Conservation (phyloP, 2,329 filamentous ascomycete species). For the Fusarium beomiforme region DNA sequence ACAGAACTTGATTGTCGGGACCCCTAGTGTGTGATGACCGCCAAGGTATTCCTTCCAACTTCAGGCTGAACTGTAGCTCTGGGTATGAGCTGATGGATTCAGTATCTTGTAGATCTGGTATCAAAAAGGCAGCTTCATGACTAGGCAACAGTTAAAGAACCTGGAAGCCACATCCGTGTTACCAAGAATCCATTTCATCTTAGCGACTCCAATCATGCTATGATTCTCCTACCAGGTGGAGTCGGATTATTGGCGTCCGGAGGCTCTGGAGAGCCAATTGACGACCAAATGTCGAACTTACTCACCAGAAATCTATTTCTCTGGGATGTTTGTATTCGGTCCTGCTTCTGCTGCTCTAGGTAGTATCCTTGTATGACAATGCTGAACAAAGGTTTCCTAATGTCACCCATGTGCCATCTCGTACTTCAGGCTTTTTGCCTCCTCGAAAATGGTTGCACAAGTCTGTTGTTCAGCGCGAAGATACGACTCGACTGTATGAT, state of each 20-base stretch:
- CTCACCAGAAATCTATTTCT: neutral
- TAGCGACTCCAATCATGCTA: neutral
- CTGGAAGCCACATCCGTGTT: neutral
- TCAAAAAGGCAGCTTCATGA: conserved; percentile 11
- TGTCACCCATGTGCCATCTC: neutral
- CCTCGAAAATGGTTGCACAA: neutral
- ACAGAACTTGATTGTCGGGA: neutral
- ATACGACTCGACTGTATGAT: conserved; percentile 4
- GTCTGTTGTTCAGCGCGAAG: conserved; percentile 1
- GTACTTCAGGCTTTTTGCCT: neutral
- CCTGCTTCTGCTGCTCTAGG: neutral
- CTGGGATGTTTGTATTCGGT: neutral
- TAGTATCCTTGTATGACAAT: neutral
- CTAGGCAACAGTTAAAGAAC: conserved; percentile 3
- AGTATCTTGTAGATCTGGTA: conserved; percentile 8
- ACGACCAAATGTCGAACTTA: neutral
- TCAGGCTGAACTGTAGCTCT: conserved; percentile 20
- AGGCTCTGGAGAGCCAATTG: neutral
- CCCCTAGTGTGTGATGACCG: conserved; percentile 3
- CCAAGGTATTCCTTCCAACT: conserved; percentile 3
- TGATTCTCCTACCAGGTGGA: conserved; percentile 3
- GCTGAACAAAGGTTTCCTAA: neutral
- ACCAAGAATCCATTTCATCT: conserved; percentile 8
- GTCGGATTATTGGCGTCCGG: neutral
- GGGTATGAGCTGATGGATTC: neutral